Base-by-base conservation (phyloP, 768 basidiomycete genomes). In the Macrolepiota fuliginosa region DNA sequence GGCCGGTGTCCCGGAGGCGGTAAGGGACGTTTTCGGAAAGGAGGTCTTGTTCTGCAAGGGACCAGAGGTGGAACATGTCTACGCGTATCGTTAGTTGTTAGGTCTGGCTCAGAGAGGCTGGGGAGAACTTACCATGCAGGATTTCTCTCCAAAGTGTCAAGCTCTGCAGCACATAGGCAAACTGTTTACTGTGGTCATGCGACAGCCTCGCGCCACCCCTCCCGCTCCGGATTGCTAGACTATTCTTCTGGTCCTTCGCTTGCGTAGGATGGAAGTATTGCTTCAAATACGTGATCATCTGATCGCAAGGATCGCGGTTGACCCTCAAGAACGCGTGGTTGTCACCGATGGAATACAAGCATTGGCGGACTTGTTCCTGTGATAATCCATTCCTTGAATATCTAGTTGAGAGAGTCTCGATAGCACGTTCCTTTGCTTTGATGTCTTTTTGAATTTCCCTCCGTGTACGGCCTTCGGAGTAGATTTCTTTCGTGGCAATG, bases 11-110 rank as follows among this genome's bases (percentile, higher is more conserved):
- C 29, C 92, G 87, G 40, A 94, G 79, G 32, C 92, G 89, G 71
- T 94, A 94, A 2, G 85, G 70, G 42, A 88, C 77, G 22, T 78
- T 85, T 68, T 92, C 87, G 5, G 90, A 87, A n/a, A 94, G 80
- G 13, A 94, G 72, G 65, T 94, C 92, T 63, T 88, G 84, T 69
- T 94, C 92, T 0, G 91, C 85, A 2, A 93, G 77, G 3, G 84
- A 89, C 91, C 89, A 94, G 40, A 94, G 73, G 63, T 87, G 90
- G 77, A 94, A 94, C 90, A 94, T 92, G 67, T 94, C 91, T 93
- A 57, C 1, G 25, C 47, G 7, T 25, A 9, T 24, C 11, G 32
- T 35, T 52, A 50, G 11, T 27, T 50, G 55, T 61, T 27, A 32
- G 24, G 51, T 29, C 54, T 13, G 25, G 1, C 37, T 19, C 36